Percentiles rank a stretch among this genome's conserved stretches.
phyloP scores from a whole-genome alignment of 306 rosid genomes.

The Lablab purpureus region DNA sequence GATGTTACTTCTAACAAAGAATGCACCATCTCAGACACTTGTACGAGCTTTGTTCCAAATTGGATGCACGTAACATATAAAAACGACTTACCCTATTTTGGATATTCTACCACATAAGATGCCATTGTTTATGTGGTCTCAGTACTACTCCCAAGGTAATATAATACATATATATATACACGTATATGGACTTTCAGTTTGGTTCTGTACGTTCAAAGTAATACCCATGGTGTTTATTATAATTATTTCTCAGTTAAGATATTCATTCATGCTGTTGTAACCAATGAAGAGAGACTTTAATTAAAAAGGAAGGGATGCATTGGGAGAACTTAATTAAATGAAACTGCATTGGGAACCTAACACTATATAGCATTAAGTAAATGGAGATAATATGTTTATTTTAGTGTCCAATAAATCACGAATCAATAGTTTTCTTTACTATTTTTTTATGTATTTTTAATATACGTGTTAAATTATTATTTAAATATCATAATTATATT shows the following conservation, averaged over 20 bases:
- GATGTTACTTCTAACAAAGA: neutral
- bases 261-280: constrained; percentile 22
- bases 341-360: constrained; percentile 46
- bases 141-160: constrained; percentile 34
- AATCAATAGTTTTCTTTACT: too few relatives aligned
- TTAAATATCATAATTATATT: too few relatives aligned
- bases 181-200: constrained; percentile 47
- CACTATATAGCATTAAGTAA: constrained; percentile 4
- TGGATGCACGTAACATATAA: neutral
- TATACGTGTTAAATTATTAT: too few relatives aligned
- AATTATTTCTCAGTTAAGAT: neutral
- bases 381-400: neutral
- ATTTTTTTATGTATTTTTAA: too few relatives aligned
- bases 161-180: neutral
- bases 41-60: constrained; percentile 18
- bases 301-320: constrained; percentile 46
- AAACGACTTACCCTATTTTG: neutral
- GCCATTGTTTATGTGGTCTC: constrained; percentile 38
- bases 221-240: constrained; percentile 40
- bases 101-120: constrained; percentile 44
- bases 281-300: constrained; percentile 40
- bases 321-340: constrained; percentile 11
- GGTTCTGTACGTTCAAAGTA: constrained; percentile 24
- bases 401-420: neutral
- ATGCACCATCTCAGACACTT: constrained; percentile 20